A percentile compares a stretch with the other conserved stretches of the same genome.
These are phyloP conservation scores for Rhytidiadelphus loreus DNA, from an alignment of 225 moss, liverwort and hornwort genomes.

Conservation along the genomic window DNA sequence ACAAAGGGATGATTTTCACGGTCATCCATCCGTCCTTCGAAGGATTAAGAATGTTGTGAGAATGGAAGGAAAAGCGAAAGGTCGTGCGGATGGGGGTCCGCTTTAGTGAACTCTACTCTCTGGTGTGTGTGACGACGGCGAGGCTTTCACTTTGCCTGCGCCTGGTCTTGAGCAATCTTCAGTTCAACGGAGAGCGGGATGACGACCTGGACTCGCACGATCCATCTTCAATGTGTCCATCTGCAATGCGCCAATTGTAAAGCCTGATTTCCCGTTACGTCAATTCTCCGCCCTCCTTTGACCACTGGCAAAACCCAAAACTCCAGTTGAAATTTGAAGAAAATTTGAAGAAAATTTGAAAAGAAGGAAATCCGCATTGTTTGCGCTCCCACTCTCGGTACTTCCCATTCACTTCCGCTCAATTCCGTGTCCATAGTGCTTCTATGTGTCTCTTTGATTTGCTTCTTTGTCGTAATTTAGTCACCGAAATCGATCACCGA, in stretches of 20 bases:
- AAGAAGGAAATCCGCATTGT: not conserved
- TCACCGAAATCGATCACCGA: not conserved
- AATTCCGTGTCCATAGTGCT: not conserved
- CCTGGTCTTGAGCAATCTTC: not conserved
- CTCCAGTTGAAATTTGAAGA: not conserved
- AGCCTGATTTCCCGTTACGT: not conserved
- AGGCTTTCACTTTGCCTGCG: not conserved
- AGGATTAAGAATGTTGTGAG: no score
- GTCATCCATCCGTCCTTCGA: no score
- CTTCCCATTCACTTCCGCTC: not conserved
- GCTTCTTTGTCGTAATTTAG: not conserved
- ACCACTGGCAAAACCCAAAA: not conserved
- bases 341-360: not conserved
- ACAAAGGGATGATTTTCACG: no score
- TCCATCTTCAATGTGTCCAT: not conserved
- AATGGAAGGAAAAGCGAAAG: not conserved
- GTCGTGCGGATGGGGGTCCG: not conserved
- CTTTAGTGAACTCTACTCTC: not conserved
- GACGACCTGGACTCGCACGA: not conserved
- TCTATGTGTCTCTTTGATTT: not conserved
- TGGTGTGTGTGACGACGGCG: not conserved
- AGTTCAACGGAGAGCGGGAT: not conserved
- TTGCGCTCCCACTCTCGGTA: not conserved
- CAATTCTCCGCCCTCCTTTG: not conserved
- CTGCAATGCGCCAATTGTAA: not conserved